Conservation (phyloP, 495 filamentous ascomycete species). For the Penicillium waksmanii region DNA sequence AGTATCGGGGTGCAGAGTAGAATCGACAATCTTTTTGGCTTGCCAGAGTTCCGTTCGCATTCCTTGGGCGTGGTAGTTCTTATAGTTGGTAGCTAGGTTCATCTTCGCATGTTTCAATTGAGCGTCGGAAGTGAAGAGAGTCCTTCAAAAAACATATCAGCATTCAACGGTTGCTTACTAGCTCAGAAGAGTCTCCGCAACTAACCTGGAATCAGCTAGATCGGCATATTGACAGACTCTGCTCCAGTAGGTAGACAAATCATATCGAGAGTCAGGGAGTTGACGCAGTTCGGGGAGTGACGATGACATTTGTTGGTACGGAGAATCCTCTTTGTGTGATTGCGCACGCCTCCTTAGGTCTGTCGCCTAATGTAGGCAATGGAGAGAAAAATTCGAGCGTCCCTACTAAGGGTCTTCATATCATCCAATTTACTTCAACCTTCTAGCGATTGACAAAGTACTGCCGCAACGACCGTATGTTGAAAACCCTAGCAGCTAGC, state of each 20-base stretch:
- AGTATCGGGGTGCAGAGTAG: slow-evolving; percentile 93
- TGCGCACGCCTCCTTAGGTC: no score
- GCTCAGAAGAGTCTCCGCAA: neutral
- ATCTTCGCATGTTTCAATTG: slow-evolving; percentile 87
- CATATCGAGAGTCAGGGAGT: slow-evolving; percentile 85
- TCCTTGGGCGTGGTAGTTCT: slow-evolving; percentile 66
- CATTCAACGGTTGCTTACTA: neutral
- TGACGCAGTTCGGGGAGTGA: slow-evolving; percentile 84
- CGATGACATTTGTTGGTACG: slow-evolving; percentile 37
- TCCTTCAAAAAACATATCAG: slow-evolving; percentile 54
- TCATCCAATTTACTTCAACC: no score
- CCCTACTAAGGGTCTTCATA: no score
- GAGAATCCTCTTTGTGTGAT: no score
- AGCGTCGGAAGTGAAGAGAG: slow-evolving; percentile 69
- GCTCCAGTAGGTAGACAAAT: slow-evolving; percentile 91
- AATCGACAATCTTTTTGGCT: slow-evolving; percentile 95
- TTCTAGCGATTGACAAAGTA: no score
- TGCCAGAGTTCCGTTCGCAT: slow-evolving; percentile 92
- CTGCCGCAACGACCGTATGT: no score
- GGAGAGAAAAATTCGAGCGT: no score
- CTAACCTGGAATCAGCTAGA: slow-evolving; percentile 93
- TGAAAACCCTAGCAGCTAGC: no score
- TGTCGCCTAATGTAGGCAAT: no score
- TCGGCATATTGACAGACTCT: slow-evolving; percentile 86
- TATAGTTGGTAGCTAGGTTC: slow-evolving; percentile 73